Conservation (phyloP, 371 early-diverging fungal species). For the Circinella minor region DNA sequence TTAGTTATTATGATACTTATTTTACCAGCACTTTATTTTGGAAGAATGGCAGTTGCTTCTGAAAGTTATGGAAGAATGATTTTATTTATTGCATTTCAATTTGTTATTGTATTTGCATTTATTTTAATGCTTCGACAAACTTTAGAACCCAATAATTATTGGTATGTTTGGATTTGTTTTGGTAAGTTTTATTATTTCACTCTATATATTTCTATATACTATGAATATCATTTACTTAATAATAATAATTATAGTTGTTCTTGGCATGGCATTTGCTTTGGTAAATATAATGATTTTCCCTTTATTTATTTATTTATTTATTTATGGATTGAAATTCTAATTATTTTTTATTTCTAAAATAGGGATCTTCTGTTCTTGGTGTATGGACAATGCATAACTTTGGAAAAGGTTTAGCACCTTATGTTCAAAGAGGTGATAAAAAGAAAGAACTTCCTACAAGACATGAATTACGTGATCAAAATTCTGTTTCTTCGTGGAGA, state of each 20-base stretch:
- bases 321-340: no score
- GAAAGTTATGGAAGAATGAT: slow-evolving; percentile 41
- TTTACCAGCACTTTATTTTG: slow-evolving; percentile 49
- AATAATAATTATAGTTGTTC: slow-evolving; percentile 27
- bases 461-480: slow-evolving; percentile 27
- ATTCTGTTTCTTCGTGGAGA: slow-evolving; percentile 32
- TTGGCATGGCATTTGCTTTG: slow-evolving; percentile 44
- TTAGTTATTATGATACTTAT: slow-evolving; percentile 41
- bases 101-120: slow-evolving; percentile 41
- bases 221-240: no score
- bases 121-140: slow-evolving; percentile 41
- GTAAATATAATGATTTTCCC: slow-evolving; percentile 36
- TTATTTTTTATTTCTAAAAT: slow-evolving; percentile 1
- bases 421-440: slow-evolving; percentile 45
- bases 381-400: slow-evolving; percentile 41
- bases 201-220: no score
- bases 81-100: slow-evolving; percentile 44
- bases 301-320: slow-evolving; percentile 16
- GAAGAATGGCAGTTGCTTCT: slow-evolving; percentile 35
- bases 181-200: no score
- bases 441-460: slow-evolving; percentile 28
- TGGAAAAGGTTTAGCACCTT: slow-evolving; percentile 46
- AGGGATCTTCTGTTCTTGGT: slow-evolving; percentile 32
- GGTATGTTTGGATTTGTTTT: slow-evolving; percentile 56
- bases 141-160: slow-evolving; percentile 21